Conservation (phyloP, 179 eudicot species). For the Vitellaria paradoxa region DNA sequence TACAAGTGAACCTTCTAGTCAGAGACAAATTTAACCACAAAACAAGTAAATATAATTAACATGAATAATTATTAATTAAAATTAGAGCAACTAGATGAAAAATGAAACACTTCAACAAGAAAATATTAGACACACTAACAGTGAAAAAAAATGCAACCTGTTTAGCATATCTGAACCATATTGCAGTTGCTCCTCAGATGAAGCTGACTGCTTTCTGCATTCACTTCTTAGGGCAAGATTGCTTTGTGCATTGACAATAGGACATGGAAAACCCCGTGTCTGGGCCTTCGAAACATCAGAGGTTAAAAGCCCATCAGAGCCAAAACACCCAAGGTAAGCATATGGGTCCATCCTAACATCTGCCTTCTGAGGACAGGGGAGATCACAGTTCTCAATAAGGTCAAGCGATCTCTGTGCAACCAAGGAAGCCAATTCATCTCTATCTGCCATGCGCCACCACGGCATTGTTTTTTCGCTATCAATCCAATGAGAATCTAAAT, state of each 20-base stretch:
- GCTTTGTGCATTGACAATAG: slow-evolving; percentile 4
- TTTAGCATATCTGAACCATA: slow-evolving; percentile 17
- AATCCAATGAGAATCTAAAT: slow-evolving; percentile 41
- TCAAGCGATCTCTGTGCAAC: slow-evolving; percentile 75
- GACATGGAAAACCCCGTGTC: slow-evolving; percentile 13
- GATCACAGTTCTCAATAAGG: slow-evolving; percentile 80
- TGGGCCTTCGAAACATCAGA: slow-evolving; percentile 32
- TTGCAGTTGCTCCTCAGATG: slow-evolving; percentile 22
- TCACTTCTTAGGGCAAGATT: slow-evolving; percentile 26
- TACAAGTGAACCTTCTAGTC: not conserved
- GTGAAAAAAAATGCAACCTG: slow-evolving; percentile 19
- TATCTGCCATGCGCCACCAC: slow-evolving; percentile 92
- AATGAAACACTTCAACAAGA: not conserved
- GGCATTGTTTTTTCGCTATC: slow-evolving; percentile 51
- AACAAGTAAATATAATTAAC: not conserved
- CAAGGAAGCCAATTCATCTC: slow-evolving; percentile 65
- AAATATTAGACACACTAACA: not conserved
- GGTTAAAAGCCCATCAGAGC: slow-evolving; percentile 29
- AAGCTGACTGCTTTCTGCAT: slow-evolving; percentile 27
- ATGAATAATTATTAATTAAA: not conserved
- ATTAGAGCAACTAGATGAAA: not conserved
- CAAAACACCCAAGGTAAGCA: slow-evolving; percentile 23
- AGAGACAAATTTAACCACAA: not conserved
- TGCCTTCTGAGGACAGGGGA: slow-evolving; percentile 63
- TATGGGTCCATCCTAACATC: slow-evolving; percentile 32